phyloP scores from a whole-genome alignment of 1,284 basidiomycete species.

The Naganishia sp. region DNA sequence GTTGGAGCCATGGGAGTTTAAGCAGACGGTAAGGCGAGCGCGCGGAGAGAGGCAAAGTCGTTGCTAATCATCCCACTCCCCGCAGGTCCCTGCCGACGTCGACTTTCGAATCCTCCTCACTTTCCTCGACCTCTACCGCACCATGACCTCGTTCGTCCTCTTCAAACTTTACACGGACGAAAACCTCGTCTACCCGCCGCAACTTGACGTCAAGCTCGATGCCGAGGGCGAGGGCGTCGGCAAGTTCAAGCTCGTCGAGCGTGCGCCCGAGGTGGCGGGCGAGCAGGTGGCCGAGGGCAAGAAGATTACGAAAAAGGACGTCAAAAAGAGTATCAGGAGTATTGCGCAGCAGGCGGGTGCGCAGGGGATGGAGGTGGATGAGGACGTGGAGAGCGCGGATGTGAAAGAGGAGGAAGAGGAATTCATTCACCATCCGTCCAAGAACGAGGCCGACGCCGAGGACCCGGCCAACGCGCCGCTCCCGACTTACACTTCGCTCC shows the following conservation, averaged over 20 bases:
- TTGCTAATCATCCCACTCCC: neutral
- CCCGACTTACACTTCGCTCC: slow-evolving; percentile 74
- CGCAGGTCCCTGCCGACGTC: slow-evolving; percentile 86
- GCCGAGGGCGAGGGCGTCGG: slow-evolving; percentile 87
- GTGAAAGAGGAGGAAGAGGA: slow-evolving; percentile 58
- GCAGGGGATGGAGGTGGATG: slow-evolving; percentile 45
- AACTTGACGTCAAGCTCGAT: slow-evolving; percentile 79
- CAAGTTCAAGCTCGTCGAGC: slow-evolving; percentile 77
- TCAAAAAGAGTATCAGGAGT: slow-evolving; percentile 58
- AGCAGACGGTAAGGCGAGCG: slow-evolving; percentile 71
- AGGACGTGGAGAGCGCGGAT: slow-evolving; percentile 46
- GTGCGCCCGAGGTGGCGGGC: slow-evolving; percentile 53
- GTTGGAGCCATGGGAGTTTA: slow-evolving; percentile 98
- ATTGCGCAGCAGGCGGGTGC: slow-evolving; percentile 45
- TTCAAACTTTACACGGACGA: slow-evolving; percentile 97
- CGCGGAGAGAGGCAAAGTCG: neutral
- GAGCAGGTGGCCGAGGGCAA: slow-evolving; percentile 52
- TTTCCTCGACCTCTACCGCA: slow-evolving; percentile 98
- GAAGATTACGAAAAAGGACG: slow-evolving; percentile 57
- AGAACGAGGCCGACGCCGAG: slow-evolving; percentile 57
- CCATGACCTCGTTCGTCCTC: slow-evolving; percentile 89
- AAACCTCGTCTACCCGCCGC: slow-evolving; percentile 91
- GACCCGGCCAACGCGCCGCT: slow-evolving; percentile 60
- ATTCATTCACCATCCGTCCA: slow-evolving; percentile 61
- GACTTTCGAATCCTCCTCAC: slow-evolving; percentile 98